Evolutionary conservation across 257 asterid genomes (phyloP), one percentile per base, ranked within the genome.

Genomic region (Plantago ovata): DNA sequence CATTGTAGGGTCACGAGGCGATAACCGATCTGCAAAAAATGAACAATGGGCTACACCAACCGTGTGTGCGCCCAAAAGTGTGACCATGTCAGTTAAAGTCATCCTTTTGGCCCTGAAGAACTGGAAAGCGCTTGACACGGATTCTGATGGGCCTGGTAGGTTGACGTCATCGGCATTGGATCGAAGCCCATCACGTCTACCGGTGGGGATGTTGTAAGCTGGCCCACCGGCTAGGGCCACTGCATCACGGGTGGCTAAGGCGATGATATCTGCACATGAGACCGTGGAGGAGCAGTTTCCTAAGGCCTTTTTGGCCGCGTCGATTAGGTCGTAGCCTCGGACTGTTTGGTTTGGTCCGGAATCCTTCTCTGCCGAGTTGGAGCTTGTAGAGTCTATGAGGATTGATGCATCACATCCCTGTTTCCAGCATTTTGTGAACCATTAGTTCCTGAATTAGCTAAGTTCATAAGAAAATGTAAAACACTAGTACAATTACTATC

Each of bases 51-150:
- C 53, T 28, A 81, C 75, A 3, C 97, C 95, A 0, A 89, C 89
- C 0, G 94, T 76, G 83, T 89, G 97, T 2, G 84, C 97, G 0
- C 97, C 97, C 56, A 89, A 43, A 11, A 89, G 95, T 0, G 84
- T 62, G 59, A 78, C 87, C 95, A 86, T 85, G 20, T 89, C 97
- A 36, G 49, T 69, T 1, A 79, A 56, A 13, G 76, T 78, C 0
- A 85, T 49, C 20, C 81, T 78, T 47, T 78, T 83, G 28, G 70
- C 72, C 3, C 24, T 38, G 78, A 89, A 89, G 19, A 53, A n/a
- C 3, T 60, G 12, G 1, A 81, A 60, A 0, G 91, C 84, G 13
- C 72, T 65, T 0, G 73, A 12, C 0, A 89, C 57, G 0, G 84
- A 9, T 3, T 58, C 55, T 0, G 54, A n/a, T 0, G 95, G 95